Evolutionary conservation across 441 rosid genomes (phyloP).

Genomic region (Lagerstroemia fauriei): DNA sequence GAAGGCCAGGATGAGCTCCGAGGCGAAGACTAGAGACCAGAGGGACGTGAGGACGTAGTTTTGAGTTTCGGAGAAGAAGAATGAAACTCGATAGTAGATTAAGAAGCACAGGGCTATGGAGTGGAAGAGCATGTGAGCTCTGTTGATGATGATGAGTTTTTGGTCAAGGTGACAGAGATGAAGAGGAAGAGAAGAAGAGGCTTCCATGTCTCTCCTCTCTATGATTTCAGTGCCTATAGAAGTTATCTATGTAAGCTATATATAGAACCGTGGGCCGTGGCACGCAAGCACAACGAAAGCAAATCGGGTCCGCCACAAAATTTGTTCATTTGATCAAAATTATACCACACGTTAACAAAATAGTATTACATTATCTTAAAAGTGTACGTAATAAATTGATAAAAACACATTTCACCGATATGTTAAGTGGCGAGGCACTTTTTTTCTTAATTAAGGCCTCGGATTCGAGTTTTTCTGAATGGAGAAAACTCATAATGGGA

Average conservation of each 20-base stretch:
- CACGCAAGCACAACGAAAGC: too few species aligned
- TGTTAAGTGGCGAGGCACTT: too few species aligned
- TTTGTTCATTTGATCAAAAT: too few species aligned
- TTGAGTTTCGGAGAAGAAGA: conserved; percentile 23
- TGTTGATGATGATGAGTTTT: conserved; percentile 29
- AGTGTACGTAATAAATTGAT: too few species aligned
- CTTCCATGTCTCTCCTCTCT: background rate
- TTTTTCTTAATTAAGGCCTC: too few species aligned
- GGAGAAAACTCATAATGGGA: too few species aligned
- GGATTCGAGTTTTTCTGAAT: too few species aligned
- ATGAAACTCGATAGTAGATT: conserved; percentile 37
- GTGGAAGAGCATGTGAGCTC: conserved; percentile 34
- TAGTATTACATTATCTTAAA: too few species aligned
- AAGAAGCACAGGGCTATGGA: conserved; percentile 34
- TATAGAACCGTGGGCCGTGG: too few species aligned
- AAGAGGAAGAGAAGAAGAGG: conserved; percentile 32
- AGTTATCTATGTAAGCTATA: background rate
- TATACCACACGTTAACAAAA: too few species aligned
- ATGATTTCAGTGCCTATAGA: background rate
- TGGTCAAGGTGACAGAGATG: conserved; percentile 29
- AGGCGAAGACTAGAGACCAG: conserved; percentile 38
- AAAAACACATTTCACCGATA: too few species aligned
- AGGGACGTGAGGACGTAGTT: conserved; percentile 20
- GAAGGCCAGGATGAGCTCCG: conserved; percentile 41
- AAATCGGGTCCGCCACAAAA: too few species aligned